phyloP scores from a whole-genome alignment of 208 protist genomes.

The Porcisia deanei region DNA sequence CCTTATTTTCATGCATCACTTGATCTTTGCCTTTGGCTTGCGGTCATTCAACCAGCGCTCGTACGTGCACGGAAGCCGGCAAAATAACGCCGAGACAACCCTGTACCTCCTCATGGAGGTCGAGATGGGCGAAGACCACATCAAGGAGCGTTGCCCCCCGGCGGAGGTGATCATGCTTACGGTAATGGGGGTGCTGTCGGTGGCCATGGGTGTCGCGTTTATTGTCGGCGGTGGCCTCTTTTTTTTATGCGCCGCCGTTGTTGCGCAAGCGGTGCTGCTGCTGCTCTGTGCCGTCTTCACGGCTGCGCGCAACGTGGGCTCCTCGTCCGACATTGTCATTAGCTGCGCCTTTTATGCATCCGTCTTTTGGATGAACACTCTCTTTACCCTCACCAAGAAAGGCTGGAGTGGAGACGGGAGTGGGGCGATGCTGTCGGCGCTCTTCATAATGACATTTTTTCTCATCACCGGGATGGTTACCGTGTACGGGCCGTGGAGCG shows the following conservation, averaged over 20 bases:
- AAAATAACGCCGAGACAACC: conserved; percentile 50
- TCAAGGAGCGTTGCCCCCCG: conserved; percentile 18
- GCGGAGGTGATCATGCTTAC: conserved; percentile 48
- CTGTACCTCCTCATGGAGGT: conserved; percentile 59
- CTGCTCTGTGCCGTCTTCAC: conserved; percentile 40
- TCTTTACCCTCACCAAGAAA: conserved; percentile 49
- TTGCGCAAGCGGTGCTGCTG: conserved; percentile 33
- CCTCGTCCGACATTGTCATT: conserved; percentile 42
- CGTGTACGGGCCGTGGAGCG: conserved; percentile 46
- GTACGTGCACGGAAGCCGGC: conserved; percentile 52
- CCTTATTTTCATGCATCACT: conserved; percentile 61
- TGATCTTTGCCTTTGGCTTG: conserved; percentile 59
- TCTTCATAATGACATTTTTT: conserved; percentile 52
- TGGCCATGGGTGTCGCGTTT: conserved; percentile 54
- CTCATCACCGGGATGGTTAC: conserved; percentile 37
- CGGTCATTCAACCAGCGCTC: conserved; percentile 36
- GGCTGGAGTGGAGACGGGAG: conserved; percentile 47
- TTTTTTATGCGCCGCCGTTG: conserved; percentile 44
- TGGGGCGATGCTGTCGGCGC: conserved; percentile 38
- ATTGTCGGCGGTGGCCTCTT: conserved; percentile 42
- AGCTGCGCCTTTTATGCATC: conserved; percentile 44
- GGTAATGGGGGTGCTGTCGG: conserved; percentile 29
- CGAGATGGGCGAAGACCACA: conserved; percentile 44
- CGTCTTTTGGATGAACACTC: conserved; percentile 55
- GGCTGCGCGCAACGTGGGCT: conserved; percentile 29